Percentiles rank a stretch among this genome's conserved stretches.
Evolutionary conservation across 1,139 yeast genomes (phyloP).

Genomic region (Saccharomyces hybrid): DNA sequence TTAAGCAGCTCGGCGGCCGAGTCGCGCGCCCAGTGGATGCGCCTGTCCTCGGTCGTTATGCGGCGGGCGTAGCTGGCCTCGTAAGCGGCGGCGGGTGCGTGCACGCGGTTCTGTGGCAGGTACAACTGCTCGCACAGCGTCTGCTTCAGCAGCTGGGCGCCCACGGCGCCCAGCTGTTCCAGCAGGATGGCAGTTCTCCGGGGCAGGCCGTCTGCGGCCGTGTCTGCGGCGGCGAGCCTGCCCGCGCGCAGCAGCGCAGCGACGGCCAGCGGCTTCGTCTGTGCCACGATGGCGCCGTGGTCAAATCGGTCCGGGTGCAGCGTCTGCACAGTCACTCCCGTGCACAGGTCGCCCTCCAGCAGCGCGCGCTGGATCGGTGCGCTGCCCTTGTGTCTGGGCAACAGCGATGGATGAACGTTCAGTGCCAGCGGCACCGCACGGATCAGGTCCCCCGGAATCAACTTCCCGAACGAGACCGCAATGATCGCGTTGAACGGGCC

Average conservation of each 20-base stretch:
- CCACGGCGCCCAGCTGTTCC: slow-evolving; percentile 49
- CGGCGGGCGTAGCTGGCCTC: slow-evolving; percentile 53
- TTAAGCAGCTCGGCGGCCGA: slow-evolving; percentile 39
- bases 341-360: slow-evolving; percentile 48
- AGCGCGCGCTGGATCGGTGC: slow-evolving; percentile 83
- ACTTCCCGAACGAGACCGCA: slow-evolving; percentile 82
- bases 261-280: slow-evolving; percentile 41
- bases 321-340: slow-evolving; percentile 89
- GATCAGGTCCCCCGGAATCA: slow-evolving; percentile 62
- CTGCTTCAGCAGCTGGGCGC: slow-evolving; percentile 49
- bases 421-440: slow-evolving; percentile 48
- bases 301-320: slow-evolving; percentile 85
- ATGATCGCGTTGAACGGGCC: slow-evolving; percentile 53
- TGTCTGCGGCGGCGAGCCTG: slow-evolving; percentile 4
- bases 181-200: slow-evolving; percentile 17
- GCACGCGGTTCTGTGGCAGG: slow-evolving; percentile 10
- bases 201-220: slow-evolving; percentile 7
- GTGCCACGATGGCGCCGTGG: slow-evolving; percentile 62
- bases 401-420: slow-evolving; percentile 86
- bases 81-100: slow-evolving; percentile 21
- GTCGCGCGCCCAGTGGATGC: slow-evolving; percentile 41
- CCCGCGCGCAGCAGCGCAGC: slow-evolving; percentile 10
- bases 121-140: slow-evolving; percentile 35
- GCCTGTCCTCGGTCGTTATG: slow-evolving; percentile 37
- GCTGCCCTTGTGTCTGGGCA: slow-evolving; percentile 80